Percentiles rank a stretch among this genome's conserved stretches.
These are phyloP conservation scores for Saprolegnia diclina DNA, from an alignment of 352 stramenopile genomes.

Conservation along the genomic window DNA sequence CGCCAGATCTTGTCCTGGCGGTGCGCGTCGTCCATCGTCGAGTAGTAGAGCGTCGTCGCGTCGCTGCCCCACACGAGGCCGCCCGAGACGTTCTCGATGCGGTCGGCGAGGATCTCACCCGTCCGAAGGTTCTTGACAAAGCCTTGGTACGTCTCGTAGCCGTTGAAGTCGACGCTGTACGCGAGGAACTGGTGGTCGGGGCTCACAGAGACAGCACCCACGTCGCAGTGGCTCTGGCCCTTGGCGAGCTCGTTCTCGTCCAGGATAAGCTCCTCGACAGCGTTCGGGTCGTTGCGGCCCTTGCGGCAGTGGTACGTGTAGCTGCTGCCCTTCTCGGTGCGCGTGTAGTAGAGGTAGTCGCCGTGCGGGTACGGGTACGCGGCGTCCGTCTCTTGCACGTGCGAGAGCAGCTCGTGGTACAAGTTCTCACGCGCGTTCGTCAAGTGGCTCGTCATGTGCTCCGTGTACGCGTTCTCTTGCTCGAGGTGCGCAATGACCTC, in stretches of 20 bases:
- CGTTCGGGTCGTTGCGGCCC: slow-evolving; percentile 40
- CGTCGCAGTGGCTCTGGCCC: slow-evolving; percentile 77
- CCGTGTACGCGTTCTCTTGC: slow-evolving; percentile 92
- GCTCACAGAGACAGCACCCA: slow-evolving; percentile 69
- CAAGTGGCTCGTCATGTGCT: slow-evolving; percentile 83
- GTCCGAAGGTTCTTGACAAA: slow-evolving; percentile 84
- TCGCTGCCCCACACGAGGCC: slow-evolving; percentile 87
- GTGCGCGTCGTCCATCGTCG: slow-evolving; percentile 86
- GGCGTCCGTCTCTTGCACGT: slow-evolving; percentile 86
- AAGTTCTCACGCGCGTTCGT: slow-evolving; percentile 70
- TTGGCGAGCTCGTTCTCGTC: slow-evolving; percentile 91
- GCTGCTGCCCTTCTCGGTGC: slow-evolving; percentile 81
- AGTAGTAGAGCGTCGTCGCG: slow-evolving; percentile 90
- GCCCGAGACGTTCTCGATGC: slow-evolving; percentile 82
- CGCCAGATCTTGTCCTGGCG: slow-evolving; percentile 92
- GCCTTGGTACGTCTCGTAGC: slow-evolving; percentile 91
- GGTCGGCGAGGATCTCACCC: slow-evolving; percentile 56
- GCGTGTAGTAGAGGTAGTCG: slow-evolving; percentile 82
- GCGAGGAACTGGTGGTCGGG: slow-evolving; percentile 89
- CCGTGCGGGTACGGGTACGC: slow-evolving; percentile 80
- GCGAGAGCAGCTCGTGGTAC: slow-evolving; percentile 90
- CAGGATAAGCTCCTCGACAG: slow-evolving; percentile 87
- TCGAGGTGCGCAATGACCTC: slow-evolving; percentile 90
- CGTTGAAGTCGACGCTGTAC: slow-evolving; percentile 93
- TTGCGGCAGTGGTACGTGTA: slow-evolving; percentile 79